A percentile compares a stretch with the other conserved stretches of the same genome.
Conservation (phyloP, 2,329 filamentous ascomycete species). For the Alternaria sp. region DNA sequence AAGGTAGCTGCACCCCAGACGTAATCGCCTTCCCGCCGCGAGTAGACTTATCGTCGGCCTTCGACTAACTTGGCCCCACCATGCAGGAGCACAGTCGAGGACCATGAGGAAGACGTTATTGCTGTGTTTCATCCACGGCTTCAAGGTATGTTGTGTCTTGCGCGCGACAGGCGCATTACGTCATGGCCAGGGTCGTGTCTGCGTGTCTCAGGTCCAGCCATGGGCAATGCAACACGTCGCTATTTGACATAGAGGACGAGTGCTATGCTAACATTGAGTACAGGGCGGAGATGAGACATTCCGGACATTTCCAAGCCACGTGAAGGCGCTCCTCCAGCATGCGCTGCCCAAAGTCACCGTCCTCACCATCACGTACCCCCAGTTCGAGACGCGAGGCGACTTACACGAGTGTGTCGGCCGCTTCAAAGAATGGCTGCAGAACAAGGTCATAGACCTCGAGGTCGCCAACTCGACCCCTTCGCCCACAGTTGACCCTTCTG, state of each 20-base stretch:
- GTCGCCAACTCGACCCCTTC: slow-evolving; percentile 81
- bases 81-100: slow-evolving; percentile 48
- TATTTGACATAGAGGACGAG: not conserved
- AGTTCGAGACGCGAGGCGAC: slow-evolving; percentile 83
- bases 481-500: slow-evolving; percentile 85
- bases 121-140: slow-evolving; percentile 87
- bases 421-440: slow-evolving; percentile 85
- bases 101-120: slow-evolving; percentile 81
- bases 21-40: slow-evolving; percentile 27
- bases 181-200: slow-evolving; percentile 4
- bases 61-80: slow-evolving; percentile 21
- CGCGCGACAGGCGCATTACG: not conserved
- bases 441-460: slow-evolving; percentile 94
- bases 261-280: slow-evolving; percentile 20
- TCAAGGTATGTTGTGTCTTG: slow-evolving; percentile 69
- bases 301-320: slow-evolving; percentile 76
- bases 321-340: slow-evolving; percentile 70
- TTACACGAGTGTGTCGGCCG: slow-evolving; percentile 73
- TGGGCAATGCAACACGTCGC: not conserved
- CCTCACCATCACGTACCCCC: slow-evolving; percentile 76
- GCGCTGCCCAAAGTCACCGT: slow-evolving; percentile 75
- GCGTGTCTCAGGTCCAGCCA: slow-evolving; percentile 4
- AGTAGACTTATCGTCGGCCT: slow-evolving; percentile 10
- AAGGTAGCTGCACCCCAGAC: slow-evolving; percentile 33
- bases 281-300: slow-evolving; percentile 83